A percentile compares a stretch with the other conserved stretches of the same genome.
Evolutionary conservation across 495 filamentous ascomycete genomes (phyloP).

Genomic region (Glarea lozoyensis): DNA sequence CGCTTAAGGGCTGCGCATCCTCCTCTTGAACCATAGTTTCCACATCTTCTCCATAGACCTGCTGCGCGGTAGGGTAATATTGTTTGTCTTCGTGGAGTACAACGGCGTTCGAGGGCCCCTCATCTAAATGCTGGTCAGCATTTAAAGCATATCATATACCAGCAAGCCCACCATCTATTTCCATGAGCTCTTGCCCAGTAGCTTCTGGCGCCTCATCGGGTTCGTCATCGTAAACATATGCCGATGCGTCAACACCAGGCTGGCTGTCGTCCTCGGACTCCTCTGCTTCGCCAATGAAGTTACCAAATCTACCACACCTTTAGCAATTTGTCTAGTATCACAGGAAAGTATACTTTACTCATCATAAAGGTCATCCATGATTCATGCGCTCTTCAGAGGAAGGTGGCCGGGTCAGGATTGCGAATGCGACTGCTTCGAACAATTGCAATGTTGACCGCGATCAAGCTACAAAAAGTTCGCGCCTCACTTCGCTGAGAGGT

Average conservation of each 20-base stretch:
- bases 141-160: slow-evolving; percentile 1
- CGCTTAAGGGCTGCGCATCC: slow-evolving; percentile 83
- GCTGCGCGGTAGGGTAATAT: slow-evolving; percentile 94
- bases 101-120: slow-evolving; percentile 94
- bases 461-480: slow-evolving; percentile 9
- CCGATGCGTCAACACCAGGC: slow-evolving; percentile 60
- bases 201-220: slow-evolving; percentile 52
- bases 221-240: slow-evolving; percentile 70
- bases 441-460: slow-evolving; percentile 7
- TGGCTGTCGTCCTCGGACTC: slow-evolving; percentile 75
- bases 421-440: slow-evolving; percentile 10
- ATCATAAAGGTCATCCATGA: slow-evolving; percentile 79
- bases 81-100: slow-evolving; percentile 98
- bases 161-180: slow-evolving; percentile 62
- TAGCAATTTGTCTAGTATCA: slow-evolving; percentile 8
- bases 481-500: too few relatives aligned
- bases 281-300: slow-evolving; percentile 87
- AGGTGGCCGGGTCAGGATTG: neutral
- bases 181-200: slow-evolving; percentile 82
- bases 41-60: slow-evolving; percentile 88
- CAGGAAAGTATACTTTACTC: slow-evolving; percentile 41
- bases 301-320: slow-evolving; percentile 69
- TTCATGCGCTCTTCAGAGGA: slow-evolving; percentile 13
- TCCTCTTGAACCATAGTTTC: slow-evolving; percentile 96
- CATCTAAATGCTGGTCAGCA: slow-evolving; percentile 34